phyloP scores from a whole-genome alignment of 352 stramenopile species.

The Phytopythium sindhum region DNA sequence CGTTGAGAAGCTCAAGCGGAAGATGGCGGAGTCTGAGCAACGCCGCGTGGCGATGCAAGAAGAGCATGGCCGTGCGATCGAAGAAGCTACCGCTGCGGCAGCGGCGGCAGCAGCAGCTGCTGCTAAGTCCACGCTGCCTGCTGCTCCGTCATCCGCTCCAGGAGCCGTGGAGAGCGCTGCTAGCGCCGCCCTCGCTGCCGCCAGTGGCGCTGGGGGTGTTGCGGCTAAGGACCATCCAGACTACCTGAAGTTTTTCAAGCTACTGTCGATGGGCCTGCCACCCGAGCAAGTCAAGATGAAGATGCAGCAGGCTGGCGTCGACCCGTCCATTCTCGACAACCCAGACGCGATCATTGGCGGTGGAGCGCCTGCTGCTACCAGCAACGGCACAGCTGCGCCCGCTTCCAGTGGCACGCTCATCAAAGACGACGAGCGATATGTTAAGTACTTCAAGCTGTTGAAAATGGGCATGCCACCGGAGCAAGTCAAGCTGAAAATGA shows the following conservation, averaged over 20 bases:
- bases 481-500: constrained; percentile 95
- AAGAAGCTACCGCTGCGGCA: constrained; percentile 25
- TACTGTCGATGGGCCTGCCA: constrained; percentile 76
- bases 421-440: constrained; percentile 81
- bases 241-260: constrained; percentile 82
- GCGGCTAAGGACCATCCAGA: constrained; percentile 69
- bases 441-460: constrained; percentile 96
- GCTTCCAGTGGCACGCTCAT: constrained; percentile 29
- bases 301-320: constrained; percentile 70
- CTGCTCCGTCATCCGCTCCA: not conserved
- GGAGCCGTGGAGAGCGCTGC: constrained; percentile 7
- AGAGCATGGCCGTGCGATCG: constrained; percentile 36
- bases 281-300: constrained; percentile 85
- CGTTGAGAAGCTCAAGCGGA: constrained; percentile 75
- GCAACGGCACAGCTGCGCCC: constrained; percentile 1
- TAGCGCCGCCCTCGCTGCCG: constrained; percentile 3
- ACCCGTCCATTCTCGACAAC: constrained; percentile 63
- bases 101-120: constrained; percentile 14
- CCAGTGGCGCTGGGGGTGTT: constrained; percentile 27
- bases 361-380: constrained; percentile 5
- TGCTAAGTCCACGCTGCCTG: not conserved
- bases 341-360: constrained; percentile 67
- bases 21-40: constrained; percentile 51
- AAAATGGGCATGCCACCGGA: constrained; percentile 94
- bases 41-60: constrained; percentile 51